phyloP scores from a whole-genome alignment of 106 monocot species.

The Iris macrosiphon region DNA sequence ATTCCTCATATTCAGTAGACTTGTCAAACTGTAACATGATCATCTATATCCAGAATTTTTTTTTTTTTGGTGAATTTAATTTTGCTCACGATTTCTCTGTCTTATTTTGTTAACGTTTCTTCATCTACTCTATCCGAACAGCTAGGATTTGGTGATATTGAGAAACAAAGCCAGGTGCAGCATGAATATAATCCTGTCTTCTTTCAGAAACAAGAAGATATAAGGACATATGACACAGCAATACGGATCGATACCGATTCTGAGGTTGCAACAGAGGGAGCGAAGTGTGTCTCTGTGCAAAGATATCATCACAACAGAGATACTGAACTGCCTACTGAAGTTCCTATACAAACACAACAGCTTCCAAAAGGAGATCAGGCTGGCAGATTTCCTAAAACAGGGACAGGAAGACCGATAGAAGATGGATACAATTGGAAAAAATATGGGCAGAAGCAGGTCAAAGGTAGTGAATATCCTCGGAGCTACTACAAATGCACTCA shows the following conservation, averaged over 20 bases:
- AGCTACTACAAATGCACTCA: slow-evolving; percentile 43
- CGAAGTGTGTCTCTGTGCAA: no score
- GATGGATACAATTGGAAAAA: slow-evolving; percentile 44
- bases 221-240: background rate
- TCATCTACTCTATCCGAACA: background rate
- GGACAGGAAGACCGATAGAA: slow-evolving; percentile 6
- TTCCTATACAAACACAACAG: background rate
- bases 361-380: background rate
- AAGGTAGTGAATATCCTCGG: slow-evolving; percentile 34
- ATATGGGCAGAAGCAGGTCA: slow-evolving; percentile 39
- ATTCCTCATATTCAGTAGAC: no score
- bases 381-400: background rate
- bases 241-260: background rate
- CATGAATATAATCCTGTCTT: background rate
- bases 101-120: background rate
- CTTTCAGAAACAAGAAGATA: background rate
- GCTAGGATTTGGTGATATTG: background rate
- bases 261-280: background rate
- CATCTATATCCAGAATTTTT: no score
- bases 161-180: background rate
- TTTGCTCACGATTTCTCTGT: background rate
- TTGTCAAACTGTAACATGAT: no score
- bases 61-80: no score
- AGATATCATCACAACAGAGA: background rate
- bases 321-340: background rate